A percentile compares a stretch with the other conserved stretches of the same genome.
These are phyloP conservation scores for Podaxis sp. DNA, from an alignment of 768 basidiomycete genomes.

Conservation along the genomic window DNA sequence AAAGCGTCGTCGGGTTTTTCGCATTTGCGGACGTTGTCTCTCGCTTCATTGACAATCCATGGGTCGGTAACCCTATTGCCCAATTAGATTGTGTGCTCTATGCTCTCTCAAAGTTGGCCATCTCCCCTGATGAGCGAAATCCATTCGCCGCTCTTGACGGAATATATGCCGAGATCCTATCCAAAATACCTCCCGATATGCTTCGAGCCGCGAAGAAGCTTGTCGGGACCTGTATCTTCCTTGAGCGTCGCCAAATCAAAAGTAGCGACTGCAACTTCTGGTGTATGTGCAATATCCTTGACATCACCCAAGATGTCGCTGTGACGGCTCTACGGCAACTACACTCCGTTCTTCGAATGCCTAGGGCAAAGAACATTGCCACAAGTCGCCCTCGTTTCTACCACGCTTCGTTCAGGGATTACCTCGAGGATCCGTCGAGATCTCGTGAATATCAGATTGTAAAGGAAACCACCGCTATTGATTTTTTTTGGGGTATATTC, in stretches of 20 bases:
- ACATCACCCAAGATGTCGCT: not conserved
- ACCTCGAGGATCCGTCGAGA: not conserved
- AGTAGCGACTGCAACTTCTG: not conserved
- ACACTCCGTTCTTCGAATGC: not conserved
- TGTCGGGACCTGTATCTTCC: not conserved
- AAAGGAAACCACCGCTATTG: not conserved
- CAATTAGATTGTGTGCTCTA: slow-evolving; percentile 4
- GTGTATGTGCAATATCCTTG: not conserved
- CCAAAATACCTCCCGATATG: not conserved
- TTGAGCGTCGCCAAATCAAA: not conserved
- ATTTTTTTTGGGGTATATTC: not conserved
- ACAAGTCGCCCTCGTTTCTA: not conserved
- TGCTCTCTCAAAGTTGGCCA: not conserved
- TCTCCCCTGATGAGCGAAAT: not conserved
- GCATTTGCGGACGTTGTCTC: slow-evolving; percentile 21
- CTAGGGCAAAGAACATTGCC: not conserved
- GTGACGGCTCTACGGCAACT: not conserved
- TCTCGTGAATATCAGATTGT: not conserved
- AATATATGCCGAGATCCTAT: slow-evolving; percentile 9
- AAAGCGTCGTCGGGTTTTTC: slow-evolving; percentile 20
- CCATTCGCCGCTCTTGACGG: slow-evolving; percentile 9
- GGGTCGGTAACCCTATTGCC: not conserved
- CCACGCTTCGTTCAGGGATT: slow-evolving; percentile 4
- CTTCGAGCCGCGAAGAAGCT: not conserved
- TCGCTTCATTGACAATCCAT: slow-evolving; percentile 17